Base-by-base conservation (phyloP, 2,329 filamentous ascomycete genomes). In the Curvularia spicifera region DNA sequence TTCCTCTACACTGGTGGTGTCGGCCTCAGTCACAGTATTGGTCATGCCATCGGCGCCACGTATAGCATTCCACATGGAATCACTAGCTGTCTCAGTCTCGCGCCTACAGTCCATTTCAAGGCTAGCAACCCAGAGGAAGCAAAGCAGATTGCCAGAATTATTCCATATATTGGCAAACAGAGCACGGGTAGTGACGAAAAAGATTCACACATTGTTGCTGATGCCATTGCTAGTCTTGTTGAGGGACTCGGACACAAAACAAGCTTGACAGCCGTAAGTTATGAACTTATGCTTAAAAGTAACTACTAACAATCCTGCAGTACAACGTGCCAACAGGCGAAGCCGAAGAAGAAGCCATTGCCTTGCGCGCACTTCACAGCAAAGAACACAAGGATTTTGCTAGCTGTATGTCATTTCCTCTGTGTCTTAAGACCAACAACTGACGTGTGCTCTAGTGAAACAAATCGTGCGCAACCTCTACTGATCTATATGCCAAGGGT, bases 41-140 rank as follows among this genome's bases (percentile, higher is more conserved):
- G 80, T 22, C 83, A 85, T 65, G 82, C 84, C 0, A 76, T 86
- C 33, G 84, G 84, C 13, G 80, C 79, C 8, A 84, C 84, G 0
- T 86, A 85, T 61, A 72, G 76, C 2, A 86, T 86, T 46, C 84
- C 84, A 0, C 83, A 86, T 56, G 83, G 83, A 2, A 80, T 84
- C 48, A 86, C 83, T 0, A 82, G 79, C 15, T 85, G 83, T 62
- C 62, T 86, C 62, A 84, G 82, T 26, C 70, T 86, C 3, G 80
- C 81, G 0, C 80, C 82, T 45, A 83, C 84, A 1, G 79, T 85
- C 2, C 81, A 81, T 64, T 71, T 85, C 48, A 85, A 85, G 62
- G 81, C 83, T 0, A 71, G 73, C 52, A 79, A 79, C 15, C 70
- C 72, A 8, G 77, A 79, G 13, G 80, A 82, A 56, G 82, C 82